Base-by-base conservation (phyloP, 1,284 basidiomycete genomes). In the Rhodotorula sp. region DNA sequence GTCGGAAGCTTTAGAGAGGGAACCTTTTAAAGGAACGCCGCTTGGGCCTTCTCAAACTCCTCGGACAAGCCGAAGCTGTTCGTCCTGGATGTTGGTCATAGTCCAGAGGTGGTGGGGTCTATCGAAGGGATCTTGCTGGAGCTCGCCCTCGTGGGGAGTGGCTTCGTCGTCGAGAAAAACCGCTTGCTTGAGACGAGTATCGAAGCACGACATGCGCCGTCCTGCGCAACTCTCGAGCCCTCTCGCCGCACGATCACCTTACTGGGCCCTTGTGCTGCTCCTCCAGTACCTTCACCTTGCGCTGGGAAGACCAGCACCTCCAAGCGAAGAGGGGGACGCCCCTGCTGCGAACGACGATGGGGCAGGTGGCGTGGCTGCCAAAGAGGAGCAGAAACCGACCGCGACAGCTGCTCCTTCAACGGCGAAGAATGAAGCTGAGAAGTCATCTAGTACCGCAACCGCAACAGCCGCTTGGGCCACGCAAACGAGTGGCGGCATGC, bases 401-500 rank as follows among this genome's bases (percentile, higher is more conserved):
- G 21, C 20, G 20, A 12, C 23, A 56, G 52, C 23, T n/a, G 26
- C 52, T 8, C 26, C 52, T 56, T n/a, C 15, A 23, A 4, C 57
- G 20, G 43, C 43, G 47, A 39, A 46, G 31, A 23, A 14, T 16
- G 16, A 34, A 34, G 16, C n/a, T 46, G 21, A 26, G n/a, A 15
- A 58, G 34, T 14, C 34, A 39, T 15, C 34, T 16, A n/a, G 29
- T 46, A 65, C 64, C 6, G 20, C 5, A 20, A 52, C 58, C 3
- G 64, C 58, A 4, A 52, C 48, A 2, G 56, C 57, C 2, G 31
- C 56, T 0, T 70, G 61, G 61, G 69, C 60, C 29, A 70, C 60
- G 5, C 26, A 51, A 8, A 61, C 48, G 23, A 8, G 46, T 3
- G 65, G 69, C 0, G 64, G 61, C 7, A 70, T 67, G 65, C 18